A percentile compares a stretch with the other conserved stretches of the same genome.
These are phyloP conservation scores for Psidium guajava DNA, from an alignment of 345 rosid genomes.

Conservation along the genomic window DNA sequence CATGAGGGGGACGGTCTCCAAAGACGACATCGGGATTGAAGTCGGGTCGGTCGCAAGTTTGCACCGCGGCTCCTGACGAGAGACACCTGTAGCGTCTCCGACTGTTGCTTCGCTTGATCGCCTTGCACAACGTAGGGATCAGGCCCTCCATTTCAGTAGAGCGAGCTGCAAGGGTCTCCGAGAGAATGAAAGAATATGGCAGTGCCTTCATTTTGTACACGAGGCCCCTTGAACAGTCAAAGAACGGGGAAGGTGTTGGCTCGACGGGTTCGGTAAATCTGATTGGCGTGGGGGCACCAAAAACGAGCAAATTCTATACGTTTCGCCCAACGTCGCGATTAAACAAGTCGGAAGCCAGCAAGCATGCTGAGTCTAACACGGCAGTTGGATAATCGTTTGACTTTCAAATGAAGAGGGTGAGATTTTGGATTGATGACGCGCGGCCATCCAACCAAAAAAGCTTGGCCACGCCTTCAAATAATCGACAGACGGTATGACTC, in stretches of 20 bases:
- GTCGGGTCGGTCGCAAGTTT: constrained; percentile 13
- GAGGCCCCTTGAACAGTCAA: background rate
- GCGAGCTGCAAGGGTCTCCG: background rate
- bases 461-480: background rate
- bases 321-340: background rate
- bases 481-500: no score
- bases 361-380: background rate
- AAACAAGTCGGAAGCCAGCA: background rate
- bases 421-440: background rate
- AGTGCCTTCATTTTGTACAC: background rate
- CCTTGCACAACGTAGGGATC: constrained; percentile 54
- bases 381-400: background rate
- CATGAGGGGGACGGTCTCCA: background rate
- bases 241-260: background rate
- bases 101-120: constrained; percentile 41
- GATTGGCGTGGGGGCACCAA: background rate
- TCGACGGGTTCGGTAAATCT: background rate
- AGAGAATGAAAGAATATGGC: background rate
- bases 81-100: constrained; percentile 63
- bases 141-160: constrained; percentile 53
- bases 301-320: background rate
- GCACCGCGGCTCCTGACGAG: constrained; percentile 27
- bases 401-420: background rate
- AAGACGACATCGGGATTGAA: background rate
- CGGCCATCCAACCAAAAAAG: background rate